Percentiles rank a stretch among this genome's conserved stretches.
These are phyloP conservation scores for Aspergillus alliaceus DNA, from an alignment of 2,329 filamentous ascomycete genomes.

Conservation along the genomic window DNA sequence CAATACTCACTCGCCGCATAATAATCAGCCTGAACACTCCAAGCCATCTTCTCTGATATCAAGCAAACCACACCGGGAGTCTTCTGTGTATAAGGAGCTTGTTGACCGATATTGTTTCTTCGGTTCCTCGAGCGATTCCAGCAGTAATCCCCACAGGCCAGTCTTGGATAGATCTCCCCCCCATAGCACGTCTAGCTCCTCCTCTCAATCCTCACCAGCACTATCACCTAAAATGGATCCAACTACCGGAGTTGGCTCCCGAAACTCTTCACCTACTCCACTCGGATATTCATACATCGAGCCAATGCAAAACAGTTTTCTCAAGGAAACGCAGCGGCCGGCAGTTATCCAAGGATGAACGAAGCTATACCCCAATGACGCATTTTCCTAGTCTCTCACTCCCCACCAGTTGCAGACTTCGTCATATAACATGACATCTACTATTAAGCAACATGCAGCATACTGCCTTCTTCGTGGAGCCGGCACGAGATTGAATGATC, in stretches of 20 bases:
- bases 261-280: conserved; percentile 13
- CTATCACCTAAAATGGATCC: conserved; percentile 26
- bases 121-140: conserved; percentile 30
- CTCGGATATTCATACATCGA: conserved; percentile 24
- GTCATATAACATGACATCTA: conserved; percentile 12
- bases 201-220: conserved; percentile 23
- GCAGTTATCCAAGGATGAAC: conserved; percentile 30
- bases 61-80: conserved; percentile 71
- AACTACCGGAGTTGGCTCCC: conserved; percentile 4
- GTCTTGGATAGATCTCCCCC: neutral
- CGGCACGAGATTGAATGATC: neutral
- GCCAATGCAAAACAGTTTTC: conserved; percentile 19
- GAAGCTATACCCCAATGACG: neutral
- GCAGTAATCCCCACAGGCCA: neutral
- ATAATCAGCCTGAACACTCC: conserved; percentile 23
- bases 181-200: conserved; percentile 4
- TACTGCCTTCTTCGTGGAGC: neutral
- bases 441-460: neutral
- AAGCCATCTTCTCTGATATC: conserved; percentile 57
- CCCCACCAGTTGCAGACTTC: neutral
- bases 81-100: conserved; percentile 91
- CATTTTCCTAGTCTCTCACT: neutral
- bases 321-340: conserved; percentile 26
- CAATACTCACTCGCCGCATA: conserved; percentile 12
- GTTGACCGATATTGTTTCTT: conserved; percentile 98